These are phyloP conservation scores for Tuber indicum DNA, from an alignment of 495 filamentous ascomycete genomes.

Conservation along the genomic window DNA sequence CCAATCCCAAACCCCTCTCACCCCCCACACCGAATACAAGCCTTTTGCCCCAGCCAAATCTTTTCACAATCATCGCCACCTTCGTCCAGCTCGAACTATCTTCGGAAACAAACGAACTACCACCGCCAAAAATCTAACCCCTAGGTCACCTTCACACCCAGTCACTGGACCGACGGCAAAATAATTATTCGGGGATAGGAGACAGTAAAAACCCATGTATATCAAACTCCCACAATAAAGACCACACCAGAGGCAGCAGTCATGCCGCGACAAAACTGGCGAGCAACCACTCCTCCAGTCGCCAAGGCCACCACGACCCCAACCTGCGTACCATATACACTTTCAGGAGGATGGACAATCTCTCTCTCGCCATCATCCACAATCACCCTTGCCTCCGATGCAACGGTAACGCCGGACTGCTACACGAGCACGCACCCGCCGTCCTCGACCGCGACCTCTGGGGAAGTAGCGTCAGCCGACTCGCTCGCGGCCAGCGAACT, in stretches of 20 bases:
- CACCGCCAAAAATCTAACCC: neutral
- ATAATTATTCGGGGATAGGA: neutral
- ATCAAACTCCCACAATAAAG: neutral
- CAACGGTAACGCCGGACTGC: conserved; percentile 46
- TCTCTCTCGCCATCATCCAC: conserved; percentile 54
- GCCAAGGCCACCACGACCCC: conserved; percentile 13
- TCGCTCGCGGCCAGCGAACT: conserved; percentile 51
- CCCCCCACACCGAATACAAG: conserved; percentile 1
- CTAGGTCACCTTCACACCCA: neutral
- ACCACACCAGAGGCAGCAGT: neutral
- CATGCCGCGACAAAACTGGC: conserved; percentile 40
- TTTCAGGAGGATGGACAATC: conserved; percentile 58
- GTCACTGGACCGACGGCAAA: neutral
- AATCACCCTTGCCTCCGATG: conserved; percentile 50
- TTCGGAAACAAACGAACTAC: neutral
- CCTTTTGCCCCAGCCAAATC: neutral
- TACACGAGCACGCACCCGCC: conserved; percentile 23
- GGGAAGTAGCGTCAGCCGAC: neutral
- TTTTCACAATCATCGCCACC: neutral
- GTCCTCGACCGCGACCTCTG: conserved; percentile 18
- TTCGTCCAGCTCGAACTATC: neutral
- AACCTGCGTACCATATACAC: conserved; percentile 55
- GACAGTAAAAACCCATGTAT: neutral
- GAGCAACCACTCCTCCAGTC: conserved; percentile 22
- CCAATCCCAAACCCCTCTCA: neutral